These are phyloP conservation scores for Dalbergia cultrata DNA, from an alignment of 306 rosid species.

Conservation along the genomic window DNA sequence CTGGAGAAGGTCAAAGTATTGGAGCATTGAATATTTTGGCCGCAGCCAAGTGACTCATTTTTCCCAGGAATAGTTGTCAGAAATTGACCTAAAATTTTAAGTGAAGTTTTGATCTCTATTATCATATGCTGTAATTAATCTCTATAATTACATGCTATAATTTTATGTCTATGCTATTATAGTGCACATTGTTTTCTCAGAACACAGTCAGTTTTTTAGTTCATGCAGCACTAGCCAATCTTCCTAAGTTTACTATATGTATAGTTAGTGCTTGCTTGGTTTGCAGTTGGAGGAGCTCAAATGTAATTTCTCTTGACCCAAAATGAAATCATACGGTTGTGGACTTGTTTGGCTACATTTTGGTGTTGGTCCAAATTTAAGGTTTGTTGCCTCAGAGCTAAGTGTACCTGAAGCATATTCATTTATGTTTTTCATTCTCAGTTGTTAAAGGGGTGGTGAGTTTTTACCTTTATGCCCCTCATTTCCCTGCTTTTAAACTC, in stretches of 20 bases:
- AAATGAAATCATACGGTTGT: too few relatives aligned
- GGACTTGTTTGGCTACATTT: too few relatives aligned
- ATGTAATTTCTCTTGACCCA: too few relatives aligned
- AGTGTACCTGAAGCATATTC: too few relatives aligned
- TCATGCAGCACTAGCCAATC: neutral
- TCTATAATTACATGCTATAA: neutral
- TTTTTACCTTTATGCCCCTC: too few relatives aligned
- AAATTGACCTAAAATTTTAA: neutral
- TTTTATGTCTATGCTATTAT: neutral
- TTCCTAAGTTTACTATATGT: neutral
- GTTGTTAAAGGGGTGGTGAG: too few relatives aligned
- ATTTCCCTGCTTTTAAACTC: too few relatives aligned
- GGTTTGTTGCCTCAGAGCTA: too few relatives aligned
- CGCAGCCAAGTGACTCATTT: neutral
- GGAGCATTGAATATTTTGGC: conserved; percentile 61
- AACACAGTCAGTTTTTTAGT: conserved; percentile 8
- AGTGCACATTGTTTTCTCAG: neutral
- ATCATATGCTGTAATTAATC: neutral
- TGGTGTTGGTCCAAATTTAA: too few relatives aligned
- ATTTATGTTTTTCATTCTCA: too few relatives aligned
- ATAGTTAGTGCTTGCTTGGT: neutral
- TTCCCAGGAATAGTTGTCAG: conserved; percentile 26
- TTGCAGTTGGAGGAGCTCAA: too few relatives aligned
- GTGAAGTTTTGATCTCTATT: conserved; percentile 7
- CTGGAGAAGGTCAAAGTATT: conserved; percentile 72